Conservation (phyloP, 306 rosid species). For the Inga laurina region DNA sequence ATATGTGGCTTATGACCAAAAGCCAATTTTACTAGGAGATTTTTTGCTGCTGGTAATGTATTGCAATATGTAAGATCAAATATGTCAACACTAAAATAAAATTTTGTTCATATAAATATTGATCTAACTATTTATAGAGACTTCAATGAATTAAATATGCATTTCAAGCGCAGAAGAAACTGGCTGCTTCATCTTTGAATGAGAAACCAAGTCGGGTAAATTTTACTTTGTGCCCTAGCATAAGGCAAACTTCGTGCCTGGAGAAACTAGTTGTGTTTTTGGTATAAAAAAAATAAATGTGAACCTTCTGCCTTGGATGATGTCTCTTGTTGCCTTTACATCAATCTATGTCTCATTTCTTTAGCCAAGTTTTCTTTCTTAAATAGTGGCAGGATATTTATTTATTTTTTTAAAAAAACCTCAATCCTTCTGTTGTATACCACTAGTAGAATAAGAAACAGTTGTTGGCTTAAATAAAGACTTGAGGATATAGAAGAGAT, state of each 20-base stretch:
- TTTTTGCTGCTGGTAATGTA: no score
- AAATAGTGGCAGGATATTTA: neutral
- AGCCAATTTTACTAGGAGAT: no score
- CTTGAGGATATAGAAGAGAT: neutral
- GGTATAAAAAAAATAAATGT: neutral
- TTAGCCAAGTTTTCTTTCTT: neutral
- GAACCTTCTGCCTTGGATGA: neutral
- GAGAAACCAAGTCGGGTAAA: conserved; percentile 64
- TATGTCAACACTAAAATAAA: no score
- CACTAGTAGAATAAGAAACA: no score
- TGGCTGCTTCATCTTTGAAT: conserved; percentile 69
- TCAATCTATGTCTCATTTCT: neutral
- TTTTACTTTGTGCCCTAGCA: neutral
- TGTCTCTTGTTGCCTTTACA: neutral
- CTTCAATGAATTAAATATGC: no score
- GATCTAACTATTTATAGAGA: no score
- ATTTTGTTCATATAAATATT: no score
- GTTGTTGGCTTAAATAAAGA: neutral
- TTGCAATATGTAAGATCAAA: no score
- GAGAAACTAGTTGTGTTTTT: neutral
- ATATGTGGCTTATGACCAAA: no score
- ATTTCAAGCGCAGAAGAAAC: conserved; percentile 85
- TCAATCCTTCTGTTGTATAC: neutral
- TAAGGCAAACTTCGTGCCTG: neutral
- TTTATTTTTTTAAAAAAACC: neutral